phyloP scores from a whole-genome alignment of 441 rosid species.

The Bocquillonia castaneifolia region DNA sequence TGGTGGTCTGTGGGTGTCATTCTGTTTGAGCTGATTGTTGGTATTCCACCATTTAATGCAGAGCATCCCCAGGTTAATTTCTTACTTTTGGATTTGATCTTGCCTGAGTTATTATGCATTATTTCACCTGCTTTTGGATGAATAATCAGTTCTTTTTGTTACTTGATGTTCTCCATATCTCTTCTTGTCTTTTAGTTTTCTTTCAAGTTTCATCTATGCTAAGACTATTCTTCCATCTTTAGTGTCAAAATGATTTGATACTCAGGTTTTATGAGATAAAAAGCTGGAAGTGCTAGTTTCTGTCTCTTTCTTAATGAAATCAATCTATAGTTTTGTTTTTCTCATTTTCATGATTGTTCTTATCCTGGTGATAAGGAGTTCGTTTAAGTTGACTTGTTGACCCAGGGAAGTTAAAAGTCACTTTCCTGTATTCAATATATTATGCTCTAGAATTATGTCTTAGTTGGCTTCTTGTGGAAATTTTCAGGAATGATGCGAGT shows the following conservation, averaged over 20 bases:
- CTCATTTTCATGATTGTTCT: background rate
- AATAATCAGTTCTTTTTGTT: background rate
- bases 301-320: background rate
- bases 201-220: background rate
- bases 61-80: conserved; percentile 89
- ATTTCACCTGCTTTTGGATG: conserved; percentile 4
- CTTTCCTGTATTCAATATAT: background rate
- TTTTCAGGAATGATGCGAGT: background rate
- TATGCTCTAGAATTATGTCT: background rate
- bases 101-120: conserved; percentile 11
- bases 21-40: conserved; percentile 90
- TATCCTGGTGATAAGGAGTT: background rate
- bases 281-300: background rate
- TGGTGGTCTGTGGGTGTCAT: conserved; percentile 99
- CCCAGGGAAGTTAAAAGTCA: background rate
- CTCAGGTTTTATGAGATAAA: background rate
- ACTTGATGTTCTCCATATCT: background rate
- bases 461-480: background rate
- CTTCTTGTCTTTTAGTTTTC: background rate
- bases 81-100: conserved; percentile 15
- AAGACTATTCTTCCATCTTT: background rate
- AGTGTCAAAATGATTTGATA: background rate
- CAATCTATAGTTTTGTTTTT: background rate
- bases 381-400: background rate
- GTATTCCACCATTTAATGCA: conserved; percentile 98